These are phyloP conservation scores for Endogone sp. DNA, from an alignment of 192 early-diverging fungal species.

Conservation along the genomic window DNA sequence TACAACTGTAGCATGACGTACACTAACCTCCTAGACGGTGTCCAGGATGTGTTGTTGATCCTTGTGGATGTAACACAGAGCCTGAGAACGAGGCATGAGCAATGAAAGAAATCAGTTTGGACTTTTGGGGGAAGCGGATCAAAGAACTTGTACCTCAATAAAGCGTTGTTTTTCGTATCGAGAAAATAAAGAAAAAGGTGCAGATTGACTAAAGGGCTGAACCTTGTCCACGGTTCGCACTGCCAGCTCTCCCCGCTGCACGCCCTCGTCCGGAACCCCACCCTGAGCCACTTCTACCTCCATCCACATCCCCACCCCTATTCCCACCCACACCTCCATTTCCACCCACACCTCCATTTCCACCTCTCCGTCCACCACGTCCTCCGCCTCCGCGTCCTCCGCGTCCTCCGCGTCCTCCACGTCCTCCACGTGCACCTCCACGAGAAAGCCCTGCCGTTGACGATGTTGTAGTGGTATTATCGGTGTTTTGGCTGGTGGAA, in stretches of 20 bases:
- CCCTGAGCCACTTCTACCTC: no score
- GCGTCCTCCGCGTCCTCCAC: no score
- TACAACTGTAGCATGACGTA: no score
- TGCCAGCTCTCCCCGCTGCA: not conserved
- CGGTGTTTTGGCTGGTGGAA: not conserved
- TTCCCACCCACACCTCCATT: no score
- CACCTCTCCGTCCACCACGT: not conserved
- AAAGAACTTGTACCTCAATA: no score
- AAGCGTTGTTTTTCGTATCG: no score
- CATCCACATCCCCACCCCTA: not conserved
- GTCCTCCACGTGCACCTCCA: not conserved
- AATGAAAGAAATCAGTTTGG: no score
- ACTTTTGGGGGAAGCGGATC: no score
- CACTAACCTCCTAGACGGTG: not conserved
- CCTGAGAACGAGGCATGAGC: not conserved
- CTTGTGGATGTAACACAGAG: not conserved
- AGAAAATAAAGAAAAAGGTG: no score
- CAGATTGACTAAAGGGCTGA: no score
- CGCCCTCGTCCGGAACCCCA: no score
- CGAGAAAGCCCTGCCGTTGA: not conserved
- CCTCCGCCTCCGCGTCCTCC: no score
- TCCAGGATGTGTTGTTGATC: not conserved
- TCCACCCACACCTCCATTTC: not conserved
- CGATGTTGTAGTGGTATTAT: not conserved
- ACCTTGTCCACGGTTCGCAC: not conserved